phyloP scores from a whole-genome alignment of 2,329 filamentous ascomycete genomes.

The Ramularia collo-cygni region DNA sequence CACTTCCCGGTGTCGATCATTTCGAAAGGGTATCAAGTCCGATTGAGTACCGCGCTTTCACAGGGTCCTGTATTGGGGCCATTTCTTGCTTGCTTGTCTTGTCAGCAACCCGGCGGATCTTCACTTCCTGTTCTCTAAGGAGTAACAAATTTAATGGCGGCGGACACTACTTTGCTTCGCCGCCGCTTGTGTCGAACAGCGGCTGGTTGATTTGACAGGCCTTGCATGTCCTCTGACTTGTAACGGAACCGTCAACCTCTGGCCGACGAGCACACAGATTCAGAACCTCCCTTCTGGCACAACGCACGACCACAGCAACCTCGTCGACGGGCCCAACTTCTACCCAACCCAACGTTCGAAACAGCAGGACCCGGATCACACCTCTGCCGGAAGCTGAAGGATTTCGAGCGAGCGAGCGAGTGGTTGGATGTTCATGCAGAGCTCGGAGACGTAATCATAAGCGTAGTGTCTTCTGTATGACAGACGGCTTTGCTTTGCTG shows the following conservation, averaged over 20 bases:
- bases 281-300: too few species aligned
- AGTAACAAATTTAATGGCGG: constrained; percentile 14
- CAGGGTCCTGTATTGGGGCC: too few species aligned
- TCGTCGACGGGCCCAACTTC: too few species aligned
- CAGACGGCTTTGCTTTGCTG: constrained; percentile 10
- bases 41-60: constrained; percentile 26
- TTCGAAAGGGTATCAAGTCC: constrained; percentile 26
- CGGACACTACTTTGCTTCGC: constrained; percentile 10
- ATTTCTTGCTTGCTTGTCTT: too few species aligned
- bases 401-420: too few species aligned
- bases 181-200: constrained; percentile 5
- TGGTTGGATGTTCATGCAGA: constrained; percentile 9
- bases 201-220: too few species aligned
- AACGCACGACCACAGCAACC: too few species aligned
- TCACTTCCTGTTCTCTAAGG: constrained; percentile 16
- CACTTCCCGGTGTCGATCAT: constrained; percentile 19
- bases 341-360: constrained; percentile 1
- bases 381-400: too few species aligned
- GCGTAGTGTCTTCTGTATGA: constrained; percentile 10
- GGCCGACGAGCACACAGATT: too few species aligned
- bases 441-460: constrained; percentile 16
- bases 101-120: constrained; percentile 15
- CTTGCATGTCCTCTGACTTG: too few species aligned
- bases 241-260: too few species aligned
- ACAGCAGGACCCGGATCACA: constrained; percentile 4